Evolutionary conservation across 2,329 filamentous ascomycete genomes (phyloP).

Genomic region (Alternaria arborescens): DNA sequence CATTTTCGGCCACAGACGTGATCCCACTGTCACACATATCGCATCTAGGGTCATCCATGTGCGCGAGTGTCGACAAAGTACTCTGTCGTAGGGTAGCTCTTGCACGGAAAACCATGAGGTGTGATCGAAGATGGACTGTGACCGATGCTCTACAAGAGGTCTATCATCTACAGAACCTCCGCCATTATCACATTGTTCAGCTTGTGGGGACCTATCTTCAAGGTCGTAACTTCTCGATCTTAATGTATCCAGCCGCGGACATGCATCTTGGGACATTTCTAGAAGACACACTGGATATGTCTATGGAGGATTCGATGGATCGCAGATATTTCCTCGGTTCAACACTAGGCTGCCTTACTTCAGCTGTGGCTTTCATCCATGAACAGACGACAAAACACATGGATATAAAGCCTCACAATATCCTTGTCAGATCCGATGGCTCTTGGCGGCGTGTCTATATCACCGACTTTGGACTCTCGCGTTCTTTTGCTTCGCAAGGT

Average conservation of each 20-base stretch:
- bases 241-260: conserved; percentile 32
- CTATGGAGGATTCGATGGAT: rapidly evolving
- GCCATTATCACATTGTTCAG: conserved; percentile 28
- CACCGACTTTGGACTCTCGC: conserved; percentile 32
- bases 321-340: background rate
- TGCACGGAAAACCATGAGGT: conserved; percentile 30
- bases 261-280: conserved; percentile 22
- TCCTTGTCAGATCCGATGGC: too few relatives aligned
- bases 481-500: conserved; percentile 20
- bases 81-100: conserved; percentile 25
- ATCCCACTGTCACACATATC: conserved; percentile 17
- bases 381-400: conserved; percentile 24
- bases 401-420: conserved; percentile 35
- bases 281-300: conserved; percentile 12
- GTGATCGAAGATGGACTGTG: conserved; percentile 6
- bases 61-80: conserved; percentile 25
- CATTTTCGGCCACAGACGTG: conserved; percentile 15
- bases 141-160: conserved; percentile 24
- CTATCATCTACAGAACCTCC: conserved; percentile 24
- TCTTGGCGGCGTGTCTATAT: conserved; percentile 28
- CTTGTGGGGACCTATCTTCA: conserved; percentile 29
- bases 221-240: conserved; percentile 19
- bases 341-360: background rate
- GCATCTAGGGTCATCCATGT: conserved; percentile 14
- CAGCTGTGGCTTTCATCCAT: conserved; percentile 13